Evolutionary conservation across 2,329 filamentous ascomycete genomes (phyloP), one percentile per base, ranked within the genome.

Genomic region (Fusarium armeniacum): DNA sequence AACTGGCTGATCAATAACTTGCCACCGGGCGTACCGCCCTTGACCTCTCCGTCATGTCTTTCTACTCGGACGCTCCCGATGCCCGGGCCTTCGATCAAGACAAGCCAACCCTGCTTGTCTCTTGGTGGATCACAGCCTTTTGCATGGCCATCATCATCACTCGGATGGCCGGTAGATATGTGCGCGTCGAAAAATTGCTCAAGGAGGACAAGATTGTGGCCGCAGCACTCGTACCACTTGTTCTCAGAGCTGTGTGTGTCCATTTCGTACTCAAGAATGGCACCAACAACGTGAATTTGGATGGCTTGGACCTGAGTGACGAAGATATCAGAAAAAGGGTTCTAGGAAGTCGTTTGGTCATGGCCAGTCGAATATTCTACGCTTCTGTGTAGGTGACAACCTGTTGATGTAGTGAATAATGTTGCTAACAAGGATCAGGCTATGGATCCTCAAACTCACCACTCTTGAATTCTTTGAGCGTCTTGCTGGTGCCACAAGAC

Each of bases 41-140:
- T 59, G 46, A 69, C 40, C 50, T 59, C 44, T 32, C 28, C 78
- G 80, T 65, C 65, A 89, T 89, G 86, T 72, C 80, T 51, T 78
- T 89, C 70, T 89, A 89, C 73, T 84, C 86, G 3, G 76, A 80
- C 9, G 82, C 86, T 33, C 86, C 86, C 57, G 79, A 81, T 35
- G 72, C 80, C 52, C 80, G 80, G 63, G 71, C 76, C 4, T 81
- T 81, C 69, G 75, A 79, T 63, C 73, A 84, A 45, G 90, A 94
- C 80, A 95, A 96, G 77, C 93, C 94, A 18, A 97, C 94, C 1
- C 84, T 98, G 50, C 85, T 98, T 67, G 93, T 97, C 73, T 94
- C 91, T 77, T 97, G 94, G 93, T 98, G 94, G 94, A 93, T 91
- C 70, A 94, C 93, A 24, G 82, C 88, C 8, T 94, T 94, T 78